Evolutionary conservation across 805 yeast genomes (phyloP), one percentile per base, ranked within the genome.

Genomic region (Saturnispora halmiae): DNA sequence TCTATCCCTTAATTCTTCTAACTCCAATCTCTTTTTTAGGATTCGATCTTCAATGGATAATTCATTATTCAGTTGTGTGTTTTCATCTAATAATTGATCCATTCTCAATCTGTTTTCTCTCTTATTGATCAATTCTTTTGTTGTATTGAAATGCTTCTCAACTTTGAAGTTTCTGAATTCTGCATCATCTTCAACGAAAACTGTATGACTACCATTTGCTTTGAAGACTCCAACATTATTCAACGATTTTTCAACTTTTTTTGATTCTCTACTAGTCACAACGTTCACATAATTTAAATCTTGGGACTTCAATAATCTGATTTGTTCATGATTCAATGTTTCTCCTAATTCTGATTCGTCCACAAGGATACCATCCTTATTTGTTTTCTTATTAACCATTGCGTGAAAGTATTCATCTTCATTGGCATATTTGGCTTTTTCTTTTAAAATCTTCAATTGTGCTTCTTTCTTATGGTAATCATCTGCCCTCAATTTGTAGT

Each of bases 361-460:
- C 9, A 82, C 58, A 36, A 82, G 54, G 7, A 83, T 69, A 1
- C 96, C 96, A 9, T 71, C 65, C 2, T 68, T 63, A 48, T 86
- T 94, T 4, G 92, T 77, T 52, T 69, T 71, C 45, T 69, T 67
- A 11, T 71, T 67, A 25, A 79, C 74, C 98, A 92, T 92, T 16
- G 86, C 92, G 73, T 86, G 95, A 61, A 90, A 87, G 65, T 82
- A 92, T 61, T 92, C 98, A 70, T 92, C 98, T 13, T 94, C 94
- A 58, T 92, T 92, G 51, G 86, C 72, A 34, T 70, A 69, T 28
- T 70, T 65, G 2, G 83, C 94, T 56, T 86, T 90, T 31, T 69
- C 67, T 49, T 82, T 76, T 43, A 92, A 70, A 1, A 80, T 69
- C 62, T 82, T 83, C 39, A 92, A 52, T 28, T 75, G 77, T 13